These are phyloP conservation scores for Urostyla sp. DNA, from an alignment of 73 alveolate species.

Conservation along the genomic window DNA sequence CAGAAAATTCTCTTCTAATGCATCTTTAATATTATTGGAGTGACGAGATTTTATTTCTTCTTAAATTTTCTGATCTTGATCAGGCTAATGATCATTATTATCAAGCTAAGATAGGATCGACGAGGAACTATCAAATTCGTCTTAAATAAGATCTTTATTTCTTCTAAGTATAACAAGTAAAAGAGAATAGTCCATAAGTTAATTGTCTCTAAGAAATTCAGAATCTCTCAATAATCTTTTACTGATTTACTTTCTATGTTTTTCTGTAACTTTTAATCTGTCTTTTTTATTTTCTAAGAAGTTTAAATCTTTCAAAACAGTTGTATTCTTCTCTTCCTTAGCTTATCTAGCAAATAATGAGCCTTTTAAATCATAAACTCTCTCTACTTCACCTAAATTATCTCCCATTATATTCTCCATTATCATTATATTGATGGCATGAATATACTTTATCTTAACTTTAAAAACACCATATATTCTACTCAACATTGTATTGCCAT, in stretches of 20 bases:
- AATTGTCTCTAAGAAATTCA: conserved; percentile 33
- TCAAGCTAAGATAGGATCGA: too few species aligned
- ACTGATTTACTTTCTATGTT: neutral
- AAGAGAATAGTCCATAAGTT: conserved; percentile 60
- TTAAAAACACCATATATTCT: conserved; percentile 50
- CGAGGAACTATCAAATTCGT: too few species aligned
- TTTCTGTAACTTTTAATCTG: neutral
- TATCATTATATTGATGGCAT: conserved; percentile 37
- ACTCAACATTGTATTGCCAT: conserved; percentile 28
- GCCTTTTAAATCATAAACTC: conserved; percentile 60
- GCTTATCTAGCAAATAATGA: conserved; percentile 24
- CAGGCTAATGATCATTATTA: too few species aligned
- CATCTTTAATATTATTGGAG: too few species aligned
- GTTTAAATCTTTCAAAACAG: conserved; percentile 45
- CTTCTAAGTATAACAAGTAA: conserved; percentile 5
- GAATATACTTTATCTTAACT: conserved; percentile 58
- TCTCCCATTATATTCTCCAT: conserved; percentile 61
- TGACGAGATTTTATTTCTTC: too few species aligned
- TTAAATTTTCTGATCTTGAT: too few species aligned
- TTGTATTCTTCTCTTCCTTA: neutral
- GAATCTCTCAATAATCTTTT: conserved; percentile 37
- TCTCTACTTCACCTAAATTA: conserved; percentile 11
- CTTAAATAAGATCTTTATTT: too few species aligned
- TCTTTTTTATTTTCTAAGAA: neutral
- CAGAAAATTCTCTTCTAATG: too few species aligned